phyloP scores from a whole-genome alignment of 148 eudicot species.

The Rhododendron williamsianum region DNA sequence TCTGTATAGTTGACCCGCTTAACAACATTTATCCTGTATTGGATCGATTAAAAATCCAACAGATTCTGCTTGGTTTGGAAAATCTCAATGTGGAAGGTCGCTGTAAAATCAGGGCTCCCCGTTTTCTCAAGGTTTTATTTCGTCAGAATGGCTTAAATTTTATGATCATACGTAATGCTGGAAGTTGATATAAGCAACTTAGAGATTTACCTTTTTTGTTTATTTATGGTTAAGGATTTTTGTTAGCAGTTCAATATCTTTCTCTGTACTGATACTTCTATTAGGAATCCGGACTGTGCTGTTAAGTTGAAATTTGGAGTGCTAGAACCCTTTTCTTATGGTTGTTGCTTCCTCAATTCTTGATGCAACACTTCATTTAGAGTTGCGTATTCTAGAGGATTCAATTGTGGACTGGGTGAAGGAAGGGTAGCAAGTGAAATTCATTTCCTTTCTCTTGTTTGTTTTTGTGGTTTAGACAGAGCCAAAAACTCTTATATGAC shows the following conservation, averaged over 20 bases:
- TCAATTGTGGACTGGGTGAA: background rate
- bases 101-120: constrained; percentile 62
- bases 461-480: background rate
- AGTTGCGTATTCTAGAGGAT: background rate
- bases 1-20: constrained; percentile 77
- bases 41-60: constrained; percentile 76
- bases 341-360: background rate
- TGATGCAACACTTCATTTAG: background rate
- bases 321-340: background rate
- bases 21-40: constrained; percentile 62
- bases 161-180: background rate
- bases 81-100: constrained; percentile 39
- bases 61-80: constrained; percentile 62
- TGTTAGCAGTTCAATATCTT: background rate
- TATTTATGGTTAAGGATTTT: background rate
- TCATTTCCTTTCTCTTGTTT: background rate
- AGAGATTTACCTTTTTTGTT: background rate
- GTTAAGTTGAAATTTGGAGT: background rate
- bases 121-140: constrained; percentile 63
- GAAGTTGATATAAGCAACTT: constrained; percentile 5
- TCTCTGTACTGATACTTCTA: background rate
- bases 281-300: background rate
- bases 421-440: background rate
- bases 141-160: constrained; percentile 4
- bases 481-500: background rate